These are phyloP conservation scores for Penicillium daleae DNA, from an alignment of 495 filamentous ascomycete species.

Conservation along the genomic window DNA sequence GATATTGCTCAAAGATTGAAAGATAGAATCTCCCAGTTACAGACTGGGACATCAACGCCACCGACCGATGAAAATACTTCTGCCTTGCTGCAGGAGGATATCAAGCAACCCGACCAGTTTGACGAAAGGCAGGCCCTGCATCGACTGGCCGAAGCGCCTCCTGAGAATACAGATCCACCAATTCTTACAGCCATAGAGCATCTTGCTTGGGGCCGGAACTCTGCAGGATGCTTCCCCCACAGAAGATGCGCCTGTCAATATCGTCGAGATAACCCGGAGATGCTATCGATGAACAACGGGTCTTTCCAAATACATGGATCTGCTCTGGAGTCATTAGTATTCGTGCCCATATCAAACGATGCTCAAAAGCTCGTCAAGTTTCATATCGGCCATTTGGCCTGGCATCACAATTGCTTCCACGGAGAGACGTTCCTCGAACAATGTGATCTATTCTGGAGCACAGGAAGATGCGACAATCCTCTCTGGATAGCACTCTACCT, in stretches of 20 bases:
- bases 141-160: slow-evolving; percentile 18
- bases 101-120: slow-evolving; percentile 2
- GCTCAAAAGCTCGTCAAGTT: slow-evolving; percentile 36
- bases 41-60: slow-evolving; percentile 17
- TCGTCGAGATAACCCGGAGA: slow-evolving; percentile 25
- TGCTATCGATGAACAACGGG: slow-evolving; percentile 22
- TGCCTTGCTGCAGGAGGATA: slow-evolving; percentile 8
- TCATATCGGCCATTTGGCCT: slow-evolving; percentile 33
- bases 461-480: slow-evolving; percentile 33
- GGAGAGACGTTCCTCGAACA: slow-evolving; percentile 36
- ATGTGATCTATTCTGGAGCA: slow-evolving; percentile 35
- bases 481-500: slow-evolving; percentile 39
- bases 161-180: slow-evolving; percentile 28
- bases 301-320: slow-evolving; percentile 21
- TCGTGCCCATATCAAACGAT: slow-evolving; percentile 14
- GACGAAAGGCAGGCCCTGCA: slow-evolving; percentile 10
- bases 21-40: slow-evolving; percentile 30
- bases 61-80: slow-evolving; percentile 1
- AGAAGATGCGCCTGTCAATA: slow-evolving; percentile 35
- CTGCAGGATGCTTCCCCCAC: slow-evolving; percentile 38
- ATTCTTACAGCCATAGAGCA: slow-evolving; percentile 39
- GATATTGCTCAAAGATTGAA: slow-evolving; percentile 20
- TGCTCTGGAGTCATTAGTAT: slow-evolving; percentile 12
- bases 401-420: slow-evolving; percentile 39
- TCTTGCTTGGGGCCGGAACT: slow-evolving; percentile 39